Base-by-base conservation (phyloP, 192 early-diverging fungal genomes). In the Pilaira anomala region DNA sequence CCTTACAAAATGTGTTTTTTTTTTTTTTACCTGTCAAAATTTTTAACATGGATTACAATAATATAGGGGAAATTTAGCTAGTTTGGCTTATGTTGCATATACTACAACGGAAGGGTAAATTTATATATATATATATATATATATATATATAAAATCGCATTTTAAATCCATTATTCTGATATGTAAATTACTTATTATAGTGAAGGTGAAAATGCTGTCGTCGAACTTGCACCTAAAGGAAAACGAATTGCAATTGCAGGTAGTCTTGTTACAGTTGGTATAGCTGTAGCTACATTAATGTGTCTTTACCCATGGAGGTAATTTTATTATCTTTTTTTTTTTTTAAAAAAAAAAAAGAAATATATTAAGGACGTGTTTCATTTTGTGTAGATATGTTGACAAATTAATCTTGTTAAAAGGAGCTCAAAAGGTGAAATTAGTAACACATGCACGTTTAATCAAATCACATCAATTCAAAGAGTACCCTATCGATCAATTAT, bases 261-360 rank as follows among this genome's bases (percentile, higher is more conserved):
- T 50, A 69, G 65, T 19, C 51, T 76, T 18, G 55, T 67, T 9
- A 49, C 61, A 6, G 48, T 68, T 29, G 74, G 74, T 48, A 30
- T 71, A 7, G 55, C 52, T 12, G 60, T 71, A 12, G 69, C 74
- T 4, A 48, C 63, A 51, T 49, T 65, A 2, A 70, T 76, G 74
- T 76, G 68, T 51, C 14, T 63, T 21, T 76, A 76, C 60, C 74
- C 74, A 45, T 76, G 74, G 74, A 65, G 73, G 67, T 74, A 66
- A 36, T 52, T 9, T 33, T 2, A 26, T 22, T 40, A 19, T 19
- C 5, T 26, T 21, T 18, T 25, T 14, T 19, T 25, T 9, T 9
- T 36, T 36, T 36, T 36, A 9, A 36, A 36, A 36, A 36, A 36
- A 1, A 5, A 36, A 36, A 36, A 36, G 11, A 36, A 36, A 36